Base-by-base conservation (phyloP, 495 filamentous ascomycete genomes). In the Trichoderma gamsii region DNA sequence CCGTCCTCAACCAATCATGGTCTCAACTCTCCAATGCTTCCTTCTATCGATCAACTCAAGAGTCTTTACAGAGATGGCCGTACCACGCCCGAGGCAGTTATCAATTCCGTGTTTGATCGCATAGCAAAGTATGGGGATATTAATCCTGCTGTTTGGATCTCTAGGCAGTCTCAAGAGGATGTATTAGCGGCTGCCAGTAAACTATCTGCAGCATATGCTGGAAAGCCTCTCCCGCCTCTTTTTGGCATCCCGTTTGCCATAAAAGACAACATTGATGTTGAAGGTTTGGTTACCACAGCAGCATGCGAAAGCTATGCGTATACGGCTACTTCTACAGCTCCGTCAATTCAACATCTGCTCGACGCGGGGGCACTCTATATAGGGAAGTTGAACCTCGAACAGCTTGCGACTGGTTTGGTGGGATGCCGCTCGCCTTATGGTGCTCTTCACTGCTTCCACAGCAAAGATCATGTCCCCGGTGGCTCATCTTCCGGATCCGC, bases 361-460 rank as follows among this genome's bases (percentile, higher is more conserved):
- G 79, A 78, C 65, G 77, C 80, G 8, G 88, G 88, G 3, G 88
- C 84, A 0, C 73, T 90, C 44, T 84, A 87, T 61, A 79, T 90
- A 65, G 88, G 88, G 27, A 90, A 90, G 72, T 81, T 83, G 9
- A 90, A 90, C 70, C 80, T 90, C 32, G 88, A 90, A 74, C 87
- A 90, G 73, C 78, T 90, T 9, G 88, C 87, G 18, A 90, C 88
- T 0, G 88, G 88, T 76, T 87, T 76, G 0, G 73, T 81, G 0
- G 84, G 82, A n/a, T 83, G 85, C 64, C 85, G 88, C 8, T 88
- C 85, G 12, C 87, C 87, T 0, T 89, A 86, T 69, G 88, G 88
- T 1, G 77, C 86, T 29, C 84, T 79, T 69, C 81, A 84, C 72
- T 75, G 77, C 44, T 75, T 80, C n/a, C 84, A 85, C 70, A 61